Percentiles rank a stretch among this genome's conserved stretches.
Conservation (phyloP, 805 yeast genomes). For the Soucietia sequanensis region DNA sequence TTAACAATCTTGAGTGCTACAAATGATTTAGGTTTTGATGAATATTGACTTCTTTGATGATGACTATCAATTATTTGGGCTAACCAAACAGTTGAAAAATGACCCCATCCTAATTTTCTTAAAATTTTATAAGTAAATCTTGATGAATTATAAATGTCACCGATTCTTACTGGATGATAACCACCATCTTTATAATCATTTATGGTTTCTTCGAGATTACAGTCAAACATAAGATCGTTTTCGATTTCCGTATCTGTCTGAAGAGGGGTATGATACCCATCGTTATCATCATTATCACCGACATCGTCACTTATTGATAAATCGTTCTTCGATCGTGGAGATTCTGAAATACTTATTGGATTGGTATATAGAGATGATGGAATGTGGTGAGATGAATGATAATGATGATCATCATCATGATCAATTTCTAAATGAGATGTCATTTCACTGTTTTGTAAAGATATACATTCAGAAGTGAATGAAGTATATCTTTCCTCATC, state of each 20-base stretch:
- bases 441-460: slow-evolving; percentile 39
- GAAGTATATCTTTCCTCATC: slow-evolving; percentile 23
- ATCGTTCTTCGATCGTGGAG: no score
- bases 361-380: slow-evolving; percentile 1
- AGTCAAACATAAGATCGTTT: slow-evolving; percentile 18
- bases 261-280: no score
- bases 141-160: slow-evolving; percentile 50
- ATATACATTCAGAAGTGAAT: slow-evolving; percentile 36
- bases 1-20: slow-evolving; percentile 65
- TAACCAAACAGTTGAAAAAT: slow-evolving; percentile 71
- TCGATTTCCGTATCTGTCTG: slow-evolving; percentile 10
- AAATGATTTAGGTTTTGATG: slow-evolving; percentile 30
- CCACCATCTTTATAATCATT: slow-evolving; percentile 60
- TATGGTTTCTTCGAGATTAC: slow-evolving; percentile 46
- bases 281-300: no score
- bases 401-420: slow-evolving; percentile 3
- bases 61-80: slow-evolving; percentile 38
- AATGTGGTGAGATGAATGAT: slow-evolving; percentile 3
- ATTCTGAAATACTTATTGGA: background rate
- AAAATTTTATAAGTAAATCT: slow-evolving; percentile 42
- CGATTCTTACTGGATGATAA: slow-evolving; percentile 59
- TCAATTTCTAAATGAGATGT: slow-evolving; percentile 17
- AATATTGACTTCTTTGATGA: background rate
- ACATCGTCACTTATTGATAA: slow-evolving; percentile 1
- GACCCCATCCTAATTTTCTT: slow-evolving; percentile 70